Base-by-base conservation (phyloP, 805 yeast genomes). In the Schwanniomyces pseudopolymorphus region DNA sequence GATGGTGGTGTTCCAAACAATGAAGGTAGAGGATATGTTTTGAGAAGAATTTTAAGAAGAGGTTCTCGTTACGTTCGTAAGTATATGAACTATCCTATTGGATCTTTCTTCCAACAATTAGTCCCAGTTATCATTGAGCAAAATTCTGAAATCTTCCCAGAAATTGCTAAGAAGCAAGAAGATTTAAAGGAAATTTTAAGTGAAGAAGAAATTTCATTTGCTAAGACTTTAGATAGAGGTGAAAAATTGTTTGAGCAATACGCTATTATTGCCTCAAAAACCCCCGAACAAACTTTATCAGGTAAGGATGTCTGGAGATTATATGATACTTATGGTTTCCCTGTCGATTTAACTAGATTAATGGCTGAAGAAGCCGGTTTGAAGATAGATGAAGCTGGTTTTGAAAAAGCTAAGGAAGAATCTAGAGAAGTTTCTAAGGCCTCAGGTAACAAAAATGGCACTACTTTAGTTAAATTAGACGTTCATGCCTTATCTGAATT, bases 1-100 rank as follows among this genome's bases (percentile, higher is more conserved):
- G 99, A 94, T 68, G 99, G 99, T 61, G 99, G 99, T 63, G 97
- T 94, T 47, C 99, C 99, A 63, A 94, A 94, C 73, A 94, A 91
- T 63, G 99, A 94, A 65, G 99, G 99, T 59, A 86, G 99, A 74
- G 99, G 99, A 59, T 94, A 94, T 63, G 99, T 94, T 38, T 75
- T 94, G 67, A 85, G 99, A 75, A 87, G 99, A 76, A 91, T 94
- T 57, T 77, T 94, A 61, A 87, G 99, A 77, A 87, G 99, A 77
- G 99, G 99, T 61, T 89, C 97, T 33, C 86, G 99, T 70, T 94
- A 89, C 62, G 97, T 86, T 39, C 86, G 98, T 70, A 94, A 94
- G 74, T 91, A 94, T 74, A 84, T 94, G 87, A 84, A 89, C 69
- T 92, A 88, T 62, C 97, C 96, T 53, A 89, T 92, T 58, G 98